phyloP scores from a whole-genome alignment of 371 early-diverging fungal genomes.

The Entomophthora muscae region DNA sequence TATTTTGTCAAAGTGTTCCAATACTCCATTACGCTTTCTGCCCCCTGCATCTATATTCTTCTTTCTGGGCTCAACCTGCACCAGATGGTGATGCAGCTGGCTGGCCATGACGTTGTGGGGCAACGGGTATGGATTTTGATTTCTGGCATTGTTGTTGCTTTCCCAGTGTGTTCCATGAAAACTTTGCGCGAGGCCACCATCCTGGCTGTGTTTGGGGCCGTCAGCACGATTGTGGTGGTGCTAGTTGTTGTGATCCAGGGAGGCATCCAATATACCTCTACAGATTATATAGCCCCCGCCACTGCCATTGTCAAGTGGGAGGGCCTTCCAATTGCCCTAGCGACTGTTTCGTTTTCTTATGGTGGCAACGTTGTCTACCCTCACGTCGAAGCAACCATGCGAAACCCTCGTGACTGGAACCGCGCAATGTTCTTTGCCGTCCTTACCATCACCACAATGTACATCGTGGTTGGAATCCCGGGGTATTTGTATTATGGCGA shows the following conservation, averaged over 20 bases:
- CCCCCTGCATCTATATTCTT: slow-evolving; percentile 59
- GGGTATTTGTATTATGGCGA: slow-evolving; percentile 71
- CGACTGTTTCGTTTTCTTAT: slow-evolving; percentile 51
- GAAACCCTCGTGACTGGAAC: slow-evolving; percentile 48
- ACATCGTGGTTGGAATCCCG: slow-evolving; percentile 47
- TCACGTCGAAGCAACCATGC: slow-evolving; percentile 61
- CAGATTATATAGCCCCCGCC: slow-evolving; percentile 9
- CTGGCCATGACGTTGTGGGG: slow-evolving; percentile 3
- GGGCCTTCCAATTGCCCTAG: slow-evolving; percentile 33
- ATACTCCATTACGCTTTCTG: slow-evolving; percentile 44
- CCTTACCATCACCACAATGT: slow-evolving; percentile 48
- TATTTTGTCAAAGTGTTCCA: slow-evolving; percentile 38
- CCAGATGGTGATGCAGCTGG: slow-evolving; percentile 21
- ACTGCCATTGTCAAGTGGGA: slow-evolving; percentile 22
- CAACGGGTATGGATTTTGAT: slow-evolving; percentile 59
- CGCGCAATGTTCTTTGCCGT: slow-evolving; percentile 43
- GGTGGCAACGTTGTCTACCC: slow-evolving; percentile 68
- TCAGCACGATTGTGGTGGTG: slow-evolving; percentile 29
- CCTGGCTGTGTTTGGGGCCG: slow-evolving; percentile 27
- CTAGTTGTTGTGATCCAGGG: slow-evolving; percentile 13
- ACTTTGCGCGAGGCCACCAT: slow-evolving; percentile 56
- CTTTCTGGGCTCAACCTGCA: slow-evolving; percentile 46
- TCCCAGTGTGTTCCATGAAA: slow-evolving; percentile 48
- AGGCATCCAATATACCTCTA: background rate
- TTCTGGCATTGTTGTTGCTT: slow-evolving; percentile 33